A percentile compares a stretch with the other conserved stretches of the same genome.
phyloP scores from a whole-genome alignment of 805 yeast genomes.

The Debaryomyces castellii region DNA sequence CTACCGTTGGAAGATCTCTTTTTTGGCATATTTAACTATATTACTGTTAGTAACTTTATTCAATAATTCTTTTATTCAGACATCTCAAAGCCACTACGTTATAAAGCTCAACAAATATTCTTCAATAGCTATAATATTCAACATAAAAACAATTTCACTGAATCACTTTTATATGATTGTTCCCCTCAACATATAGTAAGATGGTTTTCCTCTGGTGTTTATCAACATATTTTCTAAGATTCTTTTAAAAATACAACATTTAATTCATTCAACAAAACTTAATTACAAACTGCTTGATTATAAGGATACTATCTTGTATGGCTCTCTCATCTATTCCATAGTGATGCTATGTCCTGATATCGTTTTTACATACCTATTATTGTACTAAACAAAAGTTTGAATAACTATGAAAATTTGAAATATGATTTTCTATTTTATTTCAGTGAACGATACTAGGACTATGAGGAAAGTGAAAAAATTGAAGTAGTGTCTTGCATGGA shows the following conservation, averaged over 20 bases:
- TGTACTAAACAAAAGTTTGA: conserved; percentile 10
- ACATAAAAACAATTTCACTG: no score
- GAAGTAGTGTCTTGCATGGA: conserved; percentile 2
- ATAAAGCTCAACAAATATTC: no score
- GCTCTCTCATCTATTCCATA: background rate
- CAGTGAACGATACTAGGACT: conserved; percentile 3
- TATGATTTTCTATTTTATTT: conserved; percentile 5
- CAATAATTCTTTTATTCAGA: background rate
- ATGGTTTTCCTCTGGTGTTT: no score
- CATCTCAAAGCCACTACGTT: background rate
- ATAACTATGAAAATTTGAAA: conserved; percentile 5
- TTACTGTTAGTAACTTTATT: conserved; percentile 20
- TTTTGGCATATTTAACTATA: conserved; percentile 84
- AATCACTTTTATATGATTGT: no score
- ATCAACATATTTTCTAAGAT: no score
- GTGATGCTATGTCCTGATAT: background rate
- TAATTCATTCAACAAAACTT: background rate
- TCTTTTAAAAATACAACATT: no score
- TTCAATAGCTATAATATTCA: no score
- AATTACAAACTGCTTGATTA: background rate
- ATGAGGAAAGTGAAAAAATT: conserved; percentile 1
- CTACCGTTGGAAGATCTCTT: conserved; percentile 99
- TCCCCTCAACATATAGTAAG: no score
- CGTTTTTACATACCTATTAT: conserved; percentile 14
- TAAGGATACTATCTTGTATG: background rate